phyloP scores from a whole-genome alignment of 106 monocot species.

The Platanthera zijinensis region DNA sequence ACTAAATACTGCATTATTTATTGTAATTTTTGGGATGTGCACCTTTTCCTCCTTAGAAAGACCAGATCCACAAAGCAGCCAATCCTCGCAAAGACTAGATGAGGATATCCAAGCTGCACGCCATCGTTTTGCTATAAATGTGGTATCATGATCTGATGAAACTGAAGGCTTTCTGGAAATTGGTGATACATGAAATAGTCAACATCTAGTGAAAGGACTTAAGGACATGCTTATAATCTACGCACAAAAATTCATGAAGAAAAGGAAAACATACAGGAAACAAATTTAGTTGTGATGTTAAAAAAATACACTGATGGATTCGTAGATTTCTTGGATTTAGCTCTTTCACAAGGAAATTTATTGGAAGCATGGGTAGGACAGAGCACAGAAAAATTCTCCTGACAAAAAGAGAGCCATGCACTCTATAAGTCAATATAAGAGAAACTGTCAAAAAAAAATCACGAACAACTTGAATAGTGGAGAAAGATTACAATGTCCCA shows the following conservation, averaged over 20 bases:
- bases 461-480: background rate
- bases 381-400: conserved; percentile 78
- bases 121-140: conserved; percentile 5
- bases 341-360: conserved; percentile 66
- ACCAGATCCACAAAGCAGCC: conserved; percentile 78
- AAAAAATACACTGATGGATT: conserved; percentile 10
- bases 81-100: conserved; percentile 23
- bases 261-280: background rate
- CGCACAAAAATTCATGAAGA: background rate
- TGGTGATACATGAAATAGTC: background rate
- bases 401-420: background rate
- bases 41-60: conserved; percentile 71
- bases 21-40: background rate
- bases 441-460: background rate
- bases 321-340: conserved; percentile 19
- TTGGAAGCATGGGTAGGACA: conserved; percentile 69
- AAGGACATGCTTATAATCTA: background rate
- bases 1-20: background rate
- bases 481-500: conserved; percentile 70
- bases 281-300: background rate
- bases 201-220: background rate
- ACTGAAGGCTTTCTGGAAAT: conserved; percentile 20
- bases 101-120: conserved; percentile 30
- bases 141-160: conserved; percentile 8
- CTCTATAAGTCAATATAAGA: background rate